A percentile compares a stretch with the other conserved stretches of the same genome.
Conservation (phyloP, 495 filamentous ascomycete species). For the Daldinia loculata region DNA sequence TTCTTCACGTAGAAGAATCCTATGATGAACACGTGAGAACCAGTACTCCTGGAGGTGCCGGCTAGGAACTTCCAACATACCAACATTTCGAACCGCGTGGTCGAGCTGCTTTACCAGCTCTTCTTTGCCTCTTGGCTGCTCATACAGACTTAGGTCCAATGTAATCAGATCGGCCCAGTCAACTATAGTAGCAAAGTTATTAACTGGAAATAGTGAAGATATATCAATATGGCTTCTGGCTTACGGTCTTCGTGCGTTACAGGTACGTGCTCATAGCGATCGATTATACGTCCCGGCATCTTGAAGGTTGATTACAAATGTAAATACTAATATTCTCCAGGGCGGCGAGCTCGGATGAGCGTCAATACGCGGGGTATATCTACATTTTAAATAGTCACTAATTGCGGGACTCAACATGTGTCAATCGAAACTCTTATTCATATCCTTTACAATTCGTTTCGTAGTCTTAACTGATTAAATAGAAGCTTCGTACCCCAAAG, state of each 20-base stretch:
- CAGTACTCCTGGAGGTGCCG: not conserved
- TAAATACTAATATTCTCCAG: conserved; percentile 4
- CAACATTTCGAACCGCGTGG: conserved; percentile 65
- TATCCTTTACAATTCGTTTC: conserved; percentile 14
- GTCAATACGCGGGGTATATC: conserved; percentile 6
- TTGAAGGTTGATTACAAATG: conserved; percentile 18
- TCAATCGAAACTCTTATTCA: conserved; percentile 23
- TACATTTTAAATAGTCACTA: conserved; percentile 18
- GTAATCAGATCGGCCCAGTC: conserved; percentile 66
- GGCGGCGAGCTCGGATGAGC: not conserved
- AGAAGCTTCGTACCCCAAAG: not conserved
- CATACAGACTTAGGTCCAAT: conserved; percentile 61
- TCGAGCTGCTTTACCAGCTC: conserved; percentile 63
- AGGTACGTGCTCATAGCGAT: conserved; percentile 60
- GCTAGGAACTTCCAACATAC: conserved; percentile 41
- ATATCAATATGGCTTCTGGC: conserved; percentile 13
- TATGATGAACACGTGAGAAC: conserved; percentile 13
- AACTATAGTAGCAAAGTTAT: conserved; percentile 45
- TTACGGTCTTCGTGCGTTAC: conserved; percentile 57
- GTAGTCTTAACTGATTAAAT: conserved; percentile 1
- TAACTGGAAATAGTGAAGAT: not conserved
- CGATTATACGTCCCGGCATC: conserved; percentile 55
- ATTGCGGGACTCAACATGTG: not conserved
- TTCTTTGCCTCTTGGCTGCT: conserved; percentile 62
- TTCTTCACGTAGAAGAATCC: conserved; percentile 70